These are phyloP conservation scores for Prunus mongolica DNA, from an alignment of 306 rosid species.

Conservation along the genomic window DNA sequence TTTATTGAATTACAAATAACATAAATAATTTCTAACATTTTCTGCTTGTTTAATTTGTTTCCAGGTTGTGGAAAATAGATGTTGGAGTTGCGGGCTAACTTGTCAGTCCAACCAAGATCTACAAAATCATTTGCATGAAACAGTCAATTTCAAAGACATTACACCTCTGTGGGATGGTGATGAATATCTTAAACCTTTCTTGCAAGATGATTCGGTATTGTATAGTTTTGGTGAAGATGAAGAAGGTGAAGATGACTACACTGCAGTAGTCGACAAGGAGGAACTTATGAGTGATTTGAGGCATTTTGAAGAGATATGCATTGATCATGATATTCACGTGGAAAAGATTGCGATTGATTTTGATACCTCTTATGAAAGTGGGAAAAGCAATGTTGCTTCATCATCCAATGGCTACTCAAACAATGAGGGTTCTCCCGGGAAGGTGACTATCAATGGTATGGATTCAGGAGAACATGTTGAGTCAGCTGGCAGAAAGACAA, in stretches of 20 bases:
- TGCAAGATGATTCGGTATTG: constrained; percentile 68
- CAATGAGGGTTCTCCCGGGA: constrained; percentile 35
- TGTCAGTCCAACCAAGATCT: constrained; percentile 49
- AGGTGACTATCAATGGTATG: constrained; percentile 26
- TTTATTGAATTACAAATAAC: too few relatives aligned
- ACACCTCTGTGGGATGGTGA: constrained; percentile 60
- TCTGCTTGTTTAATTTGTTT: neutral
- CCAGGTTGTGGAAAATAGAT: constrained; percentile 67
- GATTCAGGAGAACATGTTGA: constrained; percentile 29
- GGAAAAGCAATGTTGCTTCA: constrained; percentile 22
- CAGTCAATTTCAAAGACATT: constrained; percentile 30
- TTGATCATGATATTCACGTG: constrained; percentile 21
- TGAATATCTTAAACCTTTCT: constrained; percentile 68
- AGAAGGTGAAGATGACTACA: constrained; percentile 56
- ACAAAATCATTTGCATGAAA: constrained; percentile 68
- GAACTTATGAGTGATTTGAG: constrained; percentile 44
- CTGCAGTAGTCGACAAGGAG: constrained; percentile 32
- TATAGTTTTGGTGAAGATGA: constrained; percentile 75
- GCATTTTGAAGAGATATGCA: constrained; percentile 32
- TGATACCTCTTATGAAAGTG: constrained; percentile 11
- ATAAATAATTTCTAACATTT: too few relatives aligned
- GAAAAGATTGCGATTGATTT: constrained; percentile 26
- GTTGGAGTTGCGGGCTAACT: constrained; percentile 79
- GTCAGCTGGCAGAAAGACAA: constrained; percentile 27
- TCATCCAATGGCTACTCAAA: constrained; percentile 32